A percentile compares a stretch with the other conserved stretches of the same genome.
Conservation (phyloP, 306 rosid genomes). For the Cicer arietinum region DNA sequence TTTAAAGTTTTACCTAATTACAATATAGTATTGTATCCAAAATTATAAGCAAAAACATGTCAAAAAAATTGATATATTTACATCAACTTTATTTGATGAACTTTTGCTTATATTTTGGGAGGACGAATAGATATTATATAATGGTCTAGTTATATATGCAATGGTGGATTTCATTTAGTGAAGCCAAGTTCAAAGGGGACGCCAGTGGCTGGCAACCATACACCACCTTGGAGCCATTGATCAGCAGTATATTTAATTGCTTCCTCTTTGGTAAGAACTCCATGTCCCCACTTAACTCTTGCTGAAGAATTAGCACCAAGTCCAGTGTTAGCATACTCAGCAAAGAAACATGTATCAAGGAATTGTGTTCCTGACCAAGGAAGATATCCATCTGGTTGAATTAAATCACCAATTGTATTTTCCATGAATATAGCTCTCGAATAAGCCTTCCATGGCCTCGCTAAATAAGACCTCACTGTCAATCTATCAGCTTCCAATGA, state of each 20-base stretch:
- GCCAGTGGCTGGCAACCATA: constrained; percentile 56
- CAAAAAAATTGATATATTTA: no score
- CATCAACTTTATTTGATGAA: no score
- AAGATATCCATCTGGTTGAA: constrained; percentile 55
- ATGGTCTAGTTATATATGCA: no score
- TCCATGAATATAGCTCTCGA: constrained; percentile 69
- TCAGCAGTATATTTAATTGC: constrained; percentile 57
- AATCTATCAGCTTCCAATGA: constrained; percentile 42
- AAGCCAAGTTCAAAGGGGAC: constrained; percentile 40
- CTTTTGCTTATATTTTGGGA: no score
- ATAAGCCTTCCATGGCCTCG: constrained; percentile 77
- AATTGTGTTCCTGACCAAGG: constrained; percentile 52
- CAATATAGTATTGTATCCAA: no score
- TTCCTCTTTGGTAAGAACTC: constrained; percentile 49
- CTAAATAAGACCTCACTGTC: constrained; percentile 57
- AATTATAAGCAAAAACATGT: no score
- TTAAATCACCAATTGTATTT: constrained; percentile 49
- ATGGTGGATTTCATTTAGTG: not conserved
- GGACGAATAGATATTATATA: no score
- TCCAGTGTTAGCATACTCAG: constrained; percentile 71
- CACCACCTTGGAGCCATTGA: constrained; percentile 41
- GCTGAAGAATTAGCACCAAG: constrained; percentile 46
- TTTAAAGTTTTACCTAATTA: no score
- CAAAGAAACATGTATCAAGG: constrained; percentile 56
- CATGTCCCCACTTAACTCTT: constrained; percentile 67